Evolutionary conservation across 2,329 filamentous ascomycete genomes (phyloP).

Genomic region (Epichloe sp.): DNA sequence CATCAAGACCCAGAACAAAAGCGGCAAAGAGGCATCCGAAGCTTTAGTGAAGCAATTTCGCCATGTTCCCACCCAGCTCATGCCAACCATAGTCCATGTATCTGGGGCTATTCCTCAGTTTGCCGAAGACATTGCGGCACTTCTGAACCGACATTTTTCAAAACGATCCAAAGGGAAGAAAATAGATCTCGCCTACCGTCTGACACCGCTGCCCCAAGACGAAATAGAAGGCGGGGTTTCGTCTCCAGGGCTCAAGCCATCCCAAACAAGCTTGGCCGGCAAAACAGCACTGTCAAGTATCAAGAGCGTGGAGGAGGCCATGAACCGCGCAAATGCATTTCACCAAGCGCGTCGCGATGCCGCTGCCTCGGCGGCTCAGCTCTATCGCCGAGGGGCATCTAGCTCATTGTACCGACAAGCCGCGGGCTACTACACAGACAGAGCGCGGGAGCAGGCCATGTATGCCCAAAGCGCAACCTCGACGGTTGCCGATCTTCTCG

Average conservation of each 20-base stretch:
- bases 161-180: conserved; percentile 24
- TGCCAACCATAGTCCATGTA: conserved; percentile 29
- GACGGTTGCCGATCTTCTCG: conserved; percentile 56
- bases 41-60: conserved; percentile 25
- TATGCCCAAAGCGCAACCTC: conserved; percentile 45
- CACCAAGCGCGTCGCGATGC: conserved; percentile 20
- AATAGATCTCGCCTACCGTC: conserved; percentile 24
- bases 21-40: conserved; percentile 17
- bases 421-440: conserved; percentile 61
- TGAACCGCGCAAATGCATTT: conserved; percentile 15
- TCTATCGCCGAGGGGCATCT: conserved; percentile 42
- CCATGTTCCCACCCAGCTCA: conserved; percentile 30
- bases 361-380: conserved; percentile 24
- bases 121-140: conserved; percentile 26
- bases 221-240: conserved; percentile 7
- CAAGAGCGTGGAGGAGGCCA: conserved; percentile 15
- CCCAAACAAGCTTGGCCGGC: neutral
- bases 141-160: conserved; percentile 29
- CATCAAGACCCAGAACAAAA: conserved; percentile 18
- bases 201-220: conserved; percentile 20
- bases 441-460: conserved; percentile 51
- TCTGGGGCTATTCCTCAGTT: conserved; percentile 21
- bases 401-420: conserved; percentile 63
- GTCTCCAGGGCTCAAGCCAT: neutral
- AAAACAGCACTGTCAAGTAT: neutral